A percentile compares a stretch with the other conserved stretches of the same genome.
Conservation (phyloP, 2,329 filamentous ascomycete genomes). For the Ascochyta viciae-villosae region DNA sequence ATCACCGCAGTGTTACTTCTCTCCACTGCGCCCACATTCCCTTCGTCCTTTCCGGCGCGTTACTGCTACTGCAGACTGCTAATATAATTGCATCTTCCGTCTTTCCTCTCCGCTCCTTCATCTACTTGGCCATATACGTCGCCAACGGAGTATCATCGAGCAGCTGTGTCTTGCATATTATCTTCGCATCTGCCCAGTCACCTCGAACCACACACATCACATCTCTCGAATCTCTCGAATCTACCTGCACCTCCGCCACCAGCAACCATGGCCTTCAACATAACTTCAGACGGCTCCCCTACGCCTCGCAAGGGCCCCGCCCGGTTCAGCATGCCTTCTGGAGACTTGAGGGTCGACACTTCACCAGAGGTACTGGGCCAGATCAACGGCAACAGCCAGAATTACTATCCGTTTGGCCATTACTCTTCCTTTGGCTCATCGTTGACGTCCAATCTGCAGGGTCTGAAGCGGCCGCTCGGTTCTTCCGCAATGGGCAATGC, state of each 20-base stretch:
- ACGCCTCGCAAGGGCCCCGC: conserved; percentile 48
- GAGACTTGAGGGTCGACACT: conserved; percentile 43
- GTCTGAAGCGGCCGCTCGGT: conserved; percentile 49
- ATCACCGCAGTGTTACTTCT: conserved; percentile 14
- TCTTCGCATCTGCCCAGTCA: conserved; percentile 42
- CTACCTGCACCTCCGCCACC: conserved; percentile 32
- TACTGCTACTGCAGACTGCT: conserved; percentile 19
- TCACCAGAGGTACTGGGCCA: conserved; percentile 45
- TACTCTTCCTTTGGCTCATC: conserved; percentile 30
- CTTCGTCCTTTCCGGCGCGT: conserved; percentile 31
- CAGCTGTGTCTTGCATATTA: conserved; percentile 45
- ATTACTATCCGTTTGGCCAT: conserved; percentile 27
- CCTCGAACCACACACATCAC: conserved; percentile 31
- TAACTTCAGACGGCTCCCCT: conserved; percentile 52
- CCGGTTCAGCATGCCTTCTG: conserved; percentile 38
- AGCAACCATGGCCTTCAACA: conserved; percentile 47
- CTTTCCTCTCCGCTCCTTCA: conserved; percentile 37
- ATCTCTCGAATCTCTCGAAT: conserved; percentile 45
- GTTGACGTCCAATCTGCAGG: conserved; percentile 48
- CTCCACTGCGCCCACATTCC: conserved; percentile 16
- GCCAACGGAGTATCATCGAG: conserved; percentile 34
- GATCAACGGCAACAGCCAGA: conserved; percentile 42
- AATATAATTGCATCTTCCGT: conserved; percentile 36
- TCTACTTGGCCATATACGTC: conserved; percentile 49
- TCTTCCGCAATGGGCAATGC: conserved; percentile 47